phyloP scores from a whole-genome alignment of 441 rosid genomes.

The Rhodomyrtus psidioides region DNA sequence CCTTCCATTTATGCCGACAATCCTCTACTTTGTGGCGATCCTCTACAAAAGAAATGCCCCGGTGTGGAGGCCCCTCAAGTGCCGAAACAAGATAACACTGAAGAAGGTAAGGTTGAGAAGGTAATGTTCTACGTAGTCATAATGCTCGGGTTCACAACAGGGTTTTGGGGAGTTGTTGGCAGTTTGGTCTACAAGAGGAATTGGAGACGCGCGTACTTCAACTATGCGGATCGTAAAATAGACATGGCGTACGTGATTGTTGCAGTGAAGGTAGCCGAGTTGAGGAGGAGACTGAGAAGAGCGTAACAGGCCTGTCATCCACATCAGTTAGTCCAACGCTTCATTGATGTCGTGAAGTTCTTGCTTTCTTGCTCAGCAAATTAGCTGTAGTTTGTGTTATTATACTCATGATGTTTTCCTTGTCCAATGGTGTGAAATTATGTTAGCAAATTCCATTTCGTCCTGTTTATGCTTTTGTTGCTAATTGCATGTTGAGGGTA shows the following conservation, averaged over 20 bases:
- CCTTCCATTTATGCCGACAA: background rate
- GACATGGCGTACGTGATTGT: background rate
- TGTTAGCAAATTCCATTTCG: background rate
- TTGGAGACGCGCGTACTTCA: background rate
- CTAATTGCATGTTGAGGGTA: background rate
- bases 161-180: constrained; percentile 1
- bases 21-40: background rate
- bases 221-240: background rate
- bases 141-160: background rate
- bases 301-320: background rate
- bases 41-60: background rate
- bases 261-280: background rate
- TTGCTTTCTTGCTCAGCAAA: background rate
- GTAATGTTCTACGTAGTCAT: background rate
- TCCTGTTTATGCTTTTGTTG: background rate
- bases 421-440: background rate
- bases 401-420: background rate
- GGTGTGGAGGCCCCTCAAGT: background rate
- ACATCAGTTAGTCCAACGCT: background rate
- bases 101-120: background rate
- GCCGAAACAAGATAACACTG: background rate
- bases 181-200: background rate
- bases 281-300: background rate
- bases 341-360: background rate
- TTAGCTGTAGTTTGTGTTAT: background rate